Percentiles rank a stretch among this genome's conserved stretches.
Evolutionary conservation across 148 eudicot genomes (phyloP).

Genomic region (Vaccinium myrtillus): DNA sequence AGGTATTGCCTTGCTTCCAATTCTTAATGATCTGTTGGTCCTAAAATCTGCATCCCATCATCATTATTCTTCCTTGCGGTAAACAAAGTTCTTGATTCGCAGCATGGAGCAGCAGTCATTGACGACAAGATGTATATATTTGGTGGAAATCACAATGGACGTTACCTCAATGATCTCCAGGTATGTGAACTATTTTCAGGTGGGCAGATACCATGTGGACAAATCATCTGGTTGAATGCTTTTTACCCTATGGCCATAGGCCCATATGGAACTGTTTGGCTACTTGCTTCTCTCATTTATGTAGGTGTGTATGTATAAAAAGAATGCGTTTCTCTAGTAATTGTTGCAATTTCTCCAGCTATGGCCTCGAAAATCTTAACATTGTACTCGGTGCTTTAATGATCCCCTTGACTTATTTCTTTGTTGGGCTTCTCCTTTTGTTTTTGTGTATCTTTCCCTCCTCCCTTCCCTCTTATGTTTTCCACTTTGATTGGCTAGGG

Average conservation of each 20-base stretch:
- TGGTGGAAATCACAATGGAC: conserved; percentile 98
- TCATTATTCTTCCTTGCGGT: conserved; percentile 4
- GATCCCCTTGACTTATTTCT: not conserved
- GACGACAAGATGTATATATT: conserved; percentile 90
- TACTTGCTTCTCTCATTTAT: not conserved
- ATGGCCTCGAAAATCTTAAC: not conserved
- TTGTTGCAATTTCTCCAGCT: not conserved
- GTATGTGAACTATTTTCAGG: conserved; percentile 32
- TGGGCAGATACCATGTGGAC: not conserved
- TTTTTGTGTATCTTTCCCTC: not conserved
- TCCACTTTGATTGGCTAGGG: not conserved
- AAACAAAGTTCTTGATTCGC: conserved; percentile 27
- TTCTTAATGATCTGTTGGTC: not conserved
- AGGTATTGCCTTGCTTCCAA: conserved; percentile 52
- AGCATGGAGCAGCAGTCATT: conserved; percentile 96
- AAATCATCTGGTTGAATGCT: not conserved
- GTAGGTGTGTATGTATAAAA: not conserved
- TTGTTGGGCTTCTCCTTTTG: not conserved
- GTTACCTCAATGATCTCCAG: conserved; percentile 97
- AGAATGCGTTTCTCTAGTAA: not conserved
- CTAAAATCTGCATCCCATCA: not conserved
- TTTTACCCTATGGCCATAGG: not conserved
- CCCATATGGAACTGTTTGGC: not conserved
- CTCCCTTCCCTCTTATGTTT: not conserved
- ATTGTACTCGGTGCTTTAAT: not conserved